Evolutionary conservation across 495 filamentous ascomycete species (phyloP).

Genomic region (Haplographium delicatum): DNA sequence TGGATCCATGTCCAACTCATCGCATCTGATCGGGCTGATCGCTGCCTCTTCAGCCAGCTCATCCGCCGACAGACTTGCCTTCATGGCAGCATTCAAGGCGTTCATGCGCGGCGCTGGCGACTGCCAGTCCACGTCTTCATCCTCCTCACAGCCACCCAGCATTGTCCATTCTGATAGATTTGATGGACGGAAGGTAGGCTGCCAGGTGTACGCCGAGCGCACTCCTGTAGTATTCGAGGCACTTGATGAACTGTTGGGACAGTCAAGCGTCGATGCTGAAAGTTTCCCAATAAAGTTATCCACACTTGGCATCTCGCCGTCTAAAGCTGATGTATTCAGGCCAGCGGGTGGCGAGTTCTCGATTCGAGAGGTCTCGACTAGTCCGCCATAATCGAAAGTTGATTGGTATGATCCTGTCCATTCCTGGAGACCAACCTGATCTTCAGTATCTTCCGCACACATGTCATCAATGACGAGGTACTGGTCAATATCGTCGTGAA

Average conservation of each 20-base stretch:
- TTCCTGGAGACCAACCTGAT: not conserved
- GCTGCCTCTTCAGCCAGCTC: not conserved
- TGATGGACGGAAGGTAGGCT: not conserved
- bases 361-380: too few relatives aligned
- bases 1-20: not conserved
- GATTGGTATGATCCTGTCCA: not conserved
- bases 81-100: not conserved
- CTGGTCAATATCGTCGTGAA: slow-evolving; percentile 88
- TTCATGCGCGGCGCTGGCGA: not conserved
- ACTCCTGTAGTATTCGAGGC: too few relatives aligned
- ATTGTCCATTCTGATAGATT: not conserved
- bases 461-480: slow-evolving; percentile 84
- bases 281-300: too few relatives aligned
- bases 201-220: too few relatives aligned
- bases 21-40: not conserved
- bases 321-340: too few relatives aligned
- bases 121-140: not conserved
- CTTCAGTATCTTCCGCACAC: not conserved
- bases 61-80: not conserved
- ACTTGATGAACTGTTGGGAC: too few relatives aligned
- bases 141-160: not conserved
- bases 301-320: too few relatives aligned
- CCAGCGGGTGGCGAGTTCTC: too few relatives aligned
- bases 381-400: not conserved
- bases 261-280: too few relatives aligned